phyloP scores from a whole-genome alignment of 352 stramenopile genomes.

The Globisporangium sylvaticum region DNA sequence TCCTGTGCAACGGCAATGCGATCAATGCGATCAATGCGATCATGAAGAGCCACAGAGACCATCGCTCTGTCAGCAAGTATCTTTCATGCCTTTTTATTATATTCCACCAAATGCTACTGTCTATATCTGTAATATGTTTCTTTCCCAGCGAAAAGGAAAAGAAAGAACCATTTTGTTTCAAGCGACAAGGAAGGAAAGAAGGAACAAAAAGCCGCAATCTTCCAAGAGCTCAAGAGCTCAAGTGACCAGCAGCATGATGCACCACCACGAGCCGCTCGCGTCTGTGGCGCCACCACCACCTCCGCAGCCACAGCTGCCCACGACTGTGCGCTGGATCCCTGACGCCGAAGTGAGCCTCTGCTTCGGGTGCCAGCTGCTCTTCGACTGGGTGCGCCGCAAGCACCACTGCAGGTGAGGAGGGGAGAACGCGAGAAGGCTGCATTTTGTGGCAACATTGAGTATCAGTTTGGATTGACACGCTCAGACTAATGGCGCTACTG shows the following conservation, averaged over 20 bases:
- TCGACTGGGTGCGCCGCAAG: conserved; percentile 87
- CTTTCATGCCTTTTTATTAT: not conserved
- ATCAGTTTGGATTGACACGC: not conserved
- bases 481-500: not conserved
- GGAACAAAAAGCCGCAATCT: conserved; percentile 4
- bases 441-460: not conserved
- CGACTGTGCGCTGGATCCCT: conserved; percentile 79
- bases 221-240: not conserved
- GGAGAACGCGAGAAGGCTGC: not conserved
- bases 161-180: not conserved
- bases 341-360: conserved; percentile 80
- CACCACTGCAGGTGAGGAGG: conserved; percentile 80
- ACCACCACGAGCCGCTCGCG: not conserved
- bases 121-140: not conserved
- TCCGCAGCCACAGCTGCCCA: conserved; percentile 21
- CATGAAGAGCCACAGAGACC: not conserved
- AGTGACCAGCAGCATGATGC: conserved; percentile 5
- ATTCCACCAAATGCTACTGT: not conserved
- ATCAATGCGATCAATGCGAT: not conserved
- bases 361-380: conserved; percentile 73
- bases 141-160: not conserved
- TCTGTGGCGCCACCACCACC: not conserved
- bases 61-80: not conserved
- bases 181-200: not conserved
- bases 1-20: not conserved